Percentiles rank a stretch among this genome's conserved stretches.
Evolutionary conservation across 2,329 filamentous ascomycete species (phyloP).

Genomic region (Xylariaceae sp.): DNA sequence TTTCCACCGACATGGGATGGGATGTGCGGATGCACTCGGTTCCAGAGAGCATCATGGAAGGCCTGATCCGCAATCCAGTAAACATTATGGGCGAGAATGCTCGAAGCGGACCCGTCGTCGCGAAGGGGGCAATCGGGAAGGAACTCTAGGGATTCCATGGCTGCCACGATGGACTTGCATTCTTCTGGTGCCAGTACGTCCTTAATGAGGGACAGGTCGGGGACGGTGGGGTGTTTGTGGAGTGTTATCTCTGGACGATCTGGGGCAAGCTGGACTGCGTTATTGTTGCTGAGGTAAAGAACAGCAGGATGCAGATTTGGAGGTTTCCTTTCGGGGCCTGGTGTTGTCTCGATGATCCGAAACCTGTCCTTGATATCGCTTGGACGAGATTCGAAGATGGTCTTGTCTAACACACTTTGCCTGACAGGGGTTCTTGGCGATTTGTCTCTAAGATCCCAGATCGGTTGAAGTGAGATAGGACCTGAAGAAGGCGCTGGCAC

Average conservation of each 20-base stretch:
- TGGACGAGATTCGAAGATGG: conserved; percentile 54
- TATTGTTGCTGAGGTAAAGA: conserved; percentile 65
- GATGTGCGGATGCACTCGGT: conserved; percentile 23
- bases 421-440: conserved; percentile 54
- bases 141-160: conserved; percentile 70
- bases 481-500: conserved; percentile 42
- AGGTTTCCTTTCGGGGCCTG: conserved; percentile 67
- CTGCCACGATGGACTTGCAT: conserved; percentile 70
- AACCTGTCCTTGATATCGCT: conserved; percentile 51
- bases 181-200: conserved; percentile 67
- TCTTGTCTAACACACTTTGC: conserved; percentile 64
- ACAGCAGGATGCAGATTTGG: conserved; percentile 72
- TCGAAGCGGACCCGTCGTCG: conserved; percentile 40
- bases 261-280: conserved; percentile 60
- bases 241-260: conserved; percentile 56
- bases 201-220: conserved; percentile 64
- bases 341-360: conserved; percentile 66
- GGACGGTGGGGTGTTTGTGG: conserved; percentile 67
- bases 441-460: conserved; percentile 64
- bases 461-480: conserved; percentile 64
- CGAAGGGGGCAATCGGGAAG: conserved; percentile 69
- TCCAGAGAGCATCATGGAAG: conserved; percentile 29
- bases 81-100: conserved; percentile 31
- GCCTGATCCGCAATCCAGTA: conserved; percentile 31
- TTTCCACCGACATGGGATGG: conserved; percentile 60